A percentile compares a stretch with the other conserved stretches of the same genome.
These are phyloP conservation scores for Rhodotorula mucilaginosa DNA, from an alignment of 1,284 basidiomycete species.

Conservation along the genomic window DNA sequence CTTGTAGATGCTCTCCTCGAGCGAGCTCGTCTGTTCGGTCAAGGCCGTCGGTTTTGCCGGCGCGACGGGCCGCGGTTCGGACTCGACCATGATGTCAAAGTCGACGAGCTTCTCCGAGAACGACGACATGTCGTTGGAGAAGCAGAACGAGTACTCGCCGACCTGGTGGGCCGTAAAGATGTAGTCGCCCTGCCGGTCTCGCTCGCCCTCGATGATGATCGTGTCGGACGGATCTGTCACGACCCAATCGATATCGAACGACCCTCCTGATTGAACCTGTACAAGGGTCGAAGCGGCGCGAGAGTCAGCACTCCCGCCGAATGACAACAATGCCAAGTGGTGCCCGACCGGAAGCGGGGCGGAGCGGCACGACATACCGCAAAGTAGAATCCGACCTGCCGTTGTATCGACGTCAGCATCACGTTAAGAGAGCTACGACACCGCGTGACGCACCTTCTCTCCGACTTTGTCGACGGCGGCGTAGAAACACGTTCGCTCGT, in stretches of 20 bases:
- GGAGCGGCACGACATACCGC: slow-evolving; percentile 50
- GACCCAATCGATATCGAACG: slow-evolving; percentile 94
- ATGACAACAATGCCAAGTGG: not conserved
- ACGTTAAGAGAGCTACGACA: not conserved
- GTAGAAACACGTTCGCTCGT: slow-evolving; percentile 89
- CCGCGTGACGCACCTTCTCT: slow-evolving; percentile 71
- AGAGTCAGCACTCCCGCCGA: slow-evolving; percentile 27
- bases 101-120: slow-evolving; percentile 88
- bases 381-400: slow-evolving; percentile 43
- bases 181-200: slow-evolving; percentile 93
- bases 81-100: slow-evolving; percentile 90
- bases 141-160: slow-evolving; percentile 98
- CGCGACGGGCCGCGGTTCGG: slow-evolving; percentile 79
- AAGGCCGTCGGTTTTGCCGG: slow-evolving; percentile 67
- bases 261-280: slow-evolving; percentile 87
- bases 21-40: slow-evolving; percentile 79
- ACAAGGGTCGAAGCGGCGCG: not conserved
- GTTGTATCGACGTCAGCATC: not conserved
- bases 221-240: slow-evolving; percentile 86
- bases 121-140: slow-evolving; percentile 89
- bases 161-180: slow-evolving; percentile 90
- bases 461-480: slow-evolving; percentile 92
- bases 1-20: slow-evolving; percentile 91
- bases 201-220: slow-evolving; percentile 76
- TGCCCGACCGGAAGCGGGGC: not conserved